These are phyloP conservation scores for Camellia oleifera DNA, from an alignment of 179 eudicot species.

Conservation along the genomic window DNA sequence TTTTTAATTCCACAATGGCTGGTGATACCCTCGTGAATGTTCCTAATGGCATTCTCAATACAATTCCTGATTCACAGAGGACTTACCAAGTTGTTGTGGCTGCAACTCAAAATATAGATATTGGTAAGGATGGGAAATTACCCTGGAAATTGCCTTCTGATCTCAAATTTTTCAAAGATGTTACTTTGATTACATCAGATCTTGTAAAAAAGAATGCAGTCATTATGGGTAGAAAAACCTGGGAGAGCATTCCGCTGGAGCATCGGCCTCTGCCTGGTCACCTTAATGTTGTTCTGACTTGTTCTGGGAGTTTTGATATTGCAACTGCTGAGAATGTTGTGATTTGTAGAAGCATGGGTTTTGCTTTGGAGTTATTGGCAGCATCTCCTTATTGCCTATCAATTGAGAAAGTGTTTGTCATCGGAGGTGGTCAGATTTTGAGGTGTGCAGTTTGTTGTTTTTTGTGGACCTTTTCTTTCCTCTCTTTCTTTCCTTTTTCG, in stretches of 20 bases:
- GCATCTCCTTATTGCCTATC: constrained; percentile 52
- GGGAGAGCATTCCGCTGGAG: constrained; percentile 86
- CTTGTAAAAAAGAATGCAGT: constrained; percentile 82
- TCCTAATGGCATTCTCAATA: constrained; percentile 22
- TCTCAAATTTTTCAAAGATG: constrained; percentile 70
- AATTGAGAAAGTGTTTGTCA: constrained; percentile 77
- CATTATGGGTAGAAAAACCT: constrained; percentile 96
- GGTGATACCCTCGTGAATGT: constrained; percentile 19
- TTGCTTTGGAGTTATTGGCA: constrained; percentile 60
- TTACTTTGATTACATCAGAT: constrained; percentile 64
- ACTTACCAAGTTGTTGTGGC: constrained; percentile 90
- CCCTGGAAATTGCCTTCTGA: constrained; percentile 90
- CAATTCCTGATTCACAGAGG: constrained; percentile 28
- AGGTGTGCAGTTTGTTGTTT: constrained; percentile 42
- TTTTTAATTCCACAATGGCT: constrained; percentile 26
- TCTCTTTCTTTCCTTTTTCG: neutral
- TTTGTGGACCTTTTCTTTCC: neutral
- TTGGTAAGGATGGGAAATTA: constrained; percentile 80
- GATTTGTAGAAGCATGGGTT: constrained; percentile 58
- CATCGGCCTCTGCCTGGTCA: constrained; percentile 81
- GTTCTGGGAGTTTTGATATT: constrained; percentile 44
- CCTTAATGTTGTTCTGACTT: constrained; percentile 79
- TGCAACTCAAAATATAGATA: constrained; percentile 80
- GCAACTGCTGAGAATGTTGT: constrained; percentile 66
- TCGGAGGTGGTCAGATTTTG: constrained; percentile 86